These are phyloP conservation scores for Beauveria brongniartii DNA, from an alignment of 2,329 filamentous ascomycete genomes.

Conservation along the genomic window DNA sequence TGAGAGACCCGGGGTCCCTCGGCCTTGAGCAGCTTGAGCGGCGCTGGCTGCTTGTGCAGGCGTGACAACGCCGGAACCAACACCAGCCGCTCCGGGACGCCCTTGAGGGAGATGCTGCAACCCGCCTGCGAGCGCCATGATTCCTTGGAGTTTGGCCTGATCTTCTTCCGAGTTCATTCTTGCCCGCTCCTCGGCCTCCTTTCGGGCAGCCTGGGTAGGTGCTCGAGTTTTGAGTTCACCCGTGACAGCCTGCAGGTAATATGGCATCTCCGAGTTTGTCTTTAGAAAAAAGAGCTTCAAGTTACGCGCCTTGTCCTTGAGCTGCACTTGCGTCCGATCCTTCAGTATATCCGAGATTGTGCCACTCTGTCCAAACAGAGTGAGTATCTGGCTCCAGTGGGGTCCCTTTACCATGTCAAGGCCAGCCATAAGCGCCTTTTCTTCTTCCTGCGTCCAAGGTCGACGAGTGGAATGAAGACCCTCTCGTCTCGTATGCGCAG, in stretches of 20 bases:
- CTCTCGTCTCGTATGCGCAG: conserved; percentile 46
- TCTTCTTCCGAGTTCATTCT: conserved; percentile 52
- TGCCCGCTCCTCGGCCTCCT: conserved; percentile 58
- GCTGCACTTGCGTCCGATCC: conserved; percentile 81
- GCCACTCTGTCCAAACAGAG: conserved; percentile 70
- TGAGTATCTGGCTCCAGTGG: conserved; percentile 87
- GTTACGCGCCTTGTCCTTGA: conserved; percentile 88
- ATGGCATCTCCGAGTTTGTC: conserved; percentile 83
- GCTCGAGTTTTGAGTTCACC: conserved; percentile 83
- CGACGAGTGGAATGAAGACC: conserved; percentile 57
- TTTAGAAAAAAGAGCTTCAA: conserved; percentile 88
- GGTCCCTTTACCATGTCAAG: conserved; percentile 83
- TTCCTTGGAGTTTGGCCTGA: conserved; percentile 51
- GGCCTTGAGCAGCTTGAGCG: conserved; percentile 18
- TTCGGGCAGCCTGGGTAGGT: conserved; percentile 62
- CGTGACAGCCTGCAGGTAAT: conserved; percentile 79
- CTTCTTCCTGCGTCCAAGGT: conserved; percentile 83
- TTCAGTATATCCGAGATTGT: conserved; percentile 76
- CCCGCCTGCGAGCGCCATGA: conserved; percentile 46
- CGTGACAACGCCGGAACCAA: conserved; percentile 24
- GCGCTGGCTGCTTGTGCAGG: conserved; percentile 25
- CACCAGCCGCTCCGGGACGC: conserved; percentile 19
- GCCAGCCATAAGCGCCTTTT: conserved; percentile 82
- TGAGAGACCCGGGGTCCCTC: conserved; percentile 15
- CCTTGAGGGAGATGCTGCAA: conserved; percentile 35